Conservation (phyloP, 1,139 yeast genomes). For the Tardiomyces depauwii region DNA sequence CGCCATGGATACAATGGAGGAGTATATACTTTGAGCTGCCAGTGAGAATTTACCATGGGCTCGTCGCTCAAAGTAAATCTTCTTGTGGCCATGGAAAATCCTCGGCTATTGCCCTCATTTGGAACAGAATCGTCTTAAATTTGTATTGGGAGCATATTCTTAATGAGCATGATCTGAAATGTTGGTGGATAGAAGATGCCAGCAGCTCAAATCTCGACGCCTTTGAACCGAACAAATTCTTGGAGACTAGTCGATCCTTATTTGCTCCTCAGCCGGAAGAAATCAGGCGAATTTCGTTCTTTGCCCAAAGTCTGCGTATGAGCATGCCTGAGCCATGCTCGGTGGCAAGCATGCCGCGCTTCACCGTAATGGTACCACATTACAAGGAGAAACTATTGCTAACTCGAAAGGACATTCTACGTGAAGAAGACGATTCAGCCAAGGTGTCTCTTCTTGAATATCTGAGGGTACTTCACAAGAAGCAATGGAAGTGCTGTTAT, state of each 20-base stretch:
- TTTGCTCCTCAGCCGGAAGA: slow-evolving; percentile 40
- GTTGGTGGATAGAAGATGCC: neutral
- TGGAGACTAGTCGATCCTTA: neutral
- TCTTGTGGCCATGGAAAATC: too few relatives aligned
- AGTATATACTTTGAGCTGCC: neutral
- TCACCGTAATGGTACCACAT: slow-evolving; percentile 77
- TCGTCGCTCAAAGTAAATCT: neutral
- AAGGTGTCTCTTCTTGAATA: slow-evolving; percentile 65
- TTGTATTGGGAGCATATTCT: neutral
- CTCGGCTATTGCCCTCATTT: neutral
- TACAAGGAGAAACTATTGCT: slow-evolving; percentile 56
- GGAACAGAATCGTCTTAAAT: neutral
- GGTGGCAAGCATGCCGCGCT: slow-evolving; percentile 65
- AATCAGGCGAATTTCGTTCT: slow-evolving; percentile 68
- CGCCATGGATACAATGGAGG: neutral
- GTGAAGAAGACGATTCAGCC: slow-evolving; percentile 30
- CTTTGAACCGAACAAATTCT: neutral
- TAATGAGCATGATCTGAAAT: neutral
- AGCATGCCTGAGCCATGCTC: slow-evolving; percentile 70
- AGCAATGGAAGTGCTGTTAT: slow-evolving; percentile 52
- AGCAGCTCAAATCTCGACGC: neutral
- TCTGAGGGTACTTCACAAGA: slow-evolving; percentile 52
- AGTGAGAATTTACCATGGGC: neutral
- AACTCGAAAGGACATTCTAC: neutral
- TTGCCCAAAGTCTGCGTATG: slow-evolving; percentile 78